Evolutionary conservation across 345 rosid species (phyloP), one percentile per base, ranked within the genome.

Genomic region (Eucalyptus shirleyi): DNA sequence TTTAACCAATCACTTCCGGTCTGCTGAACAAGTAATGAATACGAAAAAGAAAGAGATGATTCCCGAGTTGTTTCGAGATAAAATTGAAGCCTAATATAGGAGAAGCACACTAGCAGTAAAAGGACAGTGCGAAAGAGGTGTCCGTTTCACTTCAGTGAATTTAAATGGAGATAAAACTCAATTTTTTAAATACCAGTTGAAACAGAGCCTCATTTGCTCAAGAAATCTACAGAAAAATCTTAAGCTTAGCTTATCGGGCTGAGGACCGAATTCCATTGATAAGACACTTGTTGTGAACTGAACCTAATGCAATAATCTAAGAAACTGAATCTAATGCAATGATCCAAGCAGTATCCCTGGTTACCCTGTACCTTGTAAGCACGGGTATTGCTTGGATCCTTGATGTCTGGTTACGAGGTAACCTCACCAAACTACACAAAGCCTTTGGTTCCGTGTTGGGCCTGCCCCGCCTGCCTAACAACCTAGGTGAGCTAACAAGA

Each of bases 381-480:
- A 3, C 0, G 7, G 23, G 23, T 51, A 51, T 51, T 51, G 23
- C 56, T 51, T 51, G 56, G 23, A 51, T 51, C 9, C 56, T 51
- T 51, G 56, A 51, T 18, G 56, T 51, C 1, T 51, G 2, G 56
- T 51, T 51, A 51, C 2, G 7, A 0, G 56, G 7, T 18, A 51
- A 51, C 56, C 56, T 51, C 56, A 51, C 56, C 9, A 51, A 51
- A 18, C 56, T 51, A 0, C 56, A 51, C 56, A 51, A 51, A 51
- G 23, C 56, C 1, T 51, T 51, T 51, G 56, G 9, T 51, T 51
- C 4, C 1, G 0, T 3, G 8, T 51, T 51, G 55, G 55, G 21
- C 21, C 4, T 6, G 0, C 2, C 55, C 4, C 2, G 1, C 21
- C 0, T 51, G 1, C 55, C 4, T 51, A 2, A 0, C 51, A 50